phyloP scores from a whole-genome alignment of 305 asterid genomes.

The Plantago coronopus region DNA sequence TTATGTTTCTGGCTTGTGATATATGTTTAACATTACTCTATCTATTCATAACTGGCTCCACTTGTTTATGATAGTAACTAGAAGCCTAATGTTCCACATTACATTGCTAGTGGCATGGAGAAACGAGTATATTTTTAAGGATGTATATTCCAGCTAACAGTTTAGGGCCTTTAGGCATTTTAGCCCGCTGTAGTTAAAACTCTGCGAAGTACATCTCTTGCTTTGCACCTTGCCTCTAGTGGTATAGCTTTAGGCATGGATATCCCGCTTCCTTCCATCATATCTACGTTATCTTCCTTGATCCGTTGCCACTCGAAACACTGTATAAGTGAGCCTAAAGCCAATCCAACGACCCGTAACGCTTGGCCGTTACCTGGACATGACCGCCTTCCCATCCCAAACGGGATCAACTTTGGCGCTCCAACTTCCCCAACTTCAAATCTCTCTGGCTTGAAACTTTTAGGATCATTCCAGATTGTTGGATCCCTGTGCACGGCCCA shows the following conservation, averaged over 20 bases:
- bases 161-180: constrained; percentile 11
- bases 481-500: constrained; percentile 43
- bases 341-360: constrained; percentile 31
- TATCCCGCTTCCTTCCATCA: constrained; percentile 38
- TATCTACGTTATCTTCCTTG: constrained; percentile 28
- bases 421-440: constrained; percentile 30
- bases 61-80: too few relatives aligned
- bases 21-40: too few relatives aligned
- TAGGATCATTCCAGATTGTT: constrained; percentile 29
- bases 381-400: constrained; percentile 41
- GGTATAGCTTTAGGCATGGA: constrained; percentile 40
- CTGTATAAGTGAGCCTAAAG: constrained; percentile 38
- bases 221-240: constrained; percentile 32
- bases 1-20: too few relatives aligned
- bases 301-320: constrained; percentile 39
- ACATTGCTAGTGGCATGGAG: too few relatives aligned
- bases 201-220: constrained; percentile 24
- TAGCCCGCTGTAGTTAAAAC: constrained; percentile 14
- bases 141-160: too few relatives aligned
- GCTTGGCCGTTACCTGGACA: constrained; percentile 34
- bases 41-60: too few relatives aligned
- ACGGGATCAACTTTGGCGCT: constrained; percentile 27
- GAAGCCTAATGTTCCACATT: too few relatives aligned
- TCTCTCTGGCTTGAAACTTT: constrained; percentile 38
- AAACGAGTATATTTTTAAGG: too few relatives aligned